These are phyloP conservation scores for Calonectria ilicicola DNA, from an alignment of 2,329 filamentous ascomycete species.

Conservation along the genomic window DNA sequence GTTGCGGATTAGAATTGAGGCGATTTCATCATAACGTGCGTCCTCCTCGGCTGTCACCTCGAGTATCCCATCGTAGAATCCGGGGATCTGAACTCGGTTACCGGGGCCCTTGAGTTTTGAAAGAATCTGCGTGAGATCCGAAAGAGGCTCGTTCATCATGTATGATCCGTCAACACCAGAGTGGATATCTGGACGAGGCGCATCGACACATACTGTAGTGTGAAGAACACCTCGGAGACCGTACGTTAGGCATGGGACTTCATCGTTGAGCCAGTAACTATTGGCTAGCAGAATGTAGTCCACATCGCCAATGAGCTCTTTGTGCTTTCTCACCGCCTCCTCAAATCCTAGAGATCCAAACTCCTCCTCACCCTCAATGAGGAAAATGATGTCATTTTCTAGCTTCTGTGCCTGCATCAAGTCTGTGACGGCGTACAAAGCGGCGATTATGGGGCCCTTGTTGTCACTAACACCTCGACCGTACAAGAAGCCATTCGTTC, in stretches of 20 bases:
- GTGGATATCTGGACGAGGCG: constrained; percentile 88
- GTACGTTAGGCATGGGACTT: constrained; percentile 95
- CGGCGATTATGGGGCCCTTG: constrained; percentile 95
- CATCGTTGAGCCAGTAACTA: constrained; percentile 98
- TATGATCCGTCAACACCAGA: constrained; percentile 97
- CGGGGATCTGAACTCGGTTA: constrained; percentile 86
- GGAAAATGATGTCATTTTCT: constrained; percentile 88
- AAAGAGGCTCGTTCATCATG: constrained; percentile 89
- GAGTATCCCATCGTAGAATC: constrained; percentile 88
- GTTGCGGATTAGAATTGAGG: constrained; percentile 78
- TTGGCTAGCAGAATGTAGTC: constrained; percentile 97
- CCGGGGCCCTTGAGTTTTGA: constrained; percentile 84
- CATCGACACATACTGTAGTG: constrained; percentile 89
- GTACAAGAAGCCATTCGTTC: constrained; percentile 92
- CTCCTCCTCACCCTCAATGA: constrained; percentile 98
- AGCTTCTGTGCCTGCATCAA: constrained; percentile 86
- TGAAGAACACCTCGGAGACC: constrained; percentile 94
- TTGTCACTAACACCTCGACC: constrained; percentile 98
- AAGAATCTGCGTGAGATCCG: constrained; percentile 87
- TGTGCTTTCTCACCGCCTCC: constrained; percentile 82
- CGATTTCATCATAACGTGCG: constrained; percentile 86
- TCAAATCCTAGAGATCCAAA: constrained; percentile 92
- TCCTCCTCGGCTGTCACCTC: constrained; percentile 81
- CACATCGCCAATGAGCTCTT: constrained; percentile 86
- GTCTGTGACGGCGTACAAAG: constrained; percentile 92